A percentile compares a stretch with the other conserved stretches of the same genome.
Conservation (phyloP, 805 yeast species). For the Pichia exigua region DNA sequence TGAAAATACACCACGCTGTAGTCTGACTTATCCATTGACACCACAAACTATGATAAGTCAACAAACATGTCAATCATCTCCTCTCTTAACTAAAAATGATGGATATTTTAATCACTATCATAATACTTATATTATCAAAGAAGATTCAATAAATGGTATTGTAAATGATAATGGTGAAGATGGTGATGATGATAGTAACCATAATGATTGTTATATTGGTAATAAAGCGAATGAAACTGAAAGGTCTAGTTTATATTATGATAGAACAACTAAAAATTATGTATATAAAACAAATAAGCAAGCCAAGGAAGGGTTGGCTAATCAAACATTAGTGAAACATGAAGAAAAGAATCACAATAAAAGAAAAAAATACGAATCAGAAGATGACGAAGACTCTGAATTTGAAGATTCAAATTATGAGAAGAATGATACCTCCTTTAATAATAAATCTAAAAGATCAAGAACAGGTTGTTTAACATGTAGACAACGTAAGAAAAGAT, state of each 20-base stretch:
- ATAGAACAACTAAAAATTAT: background rate
- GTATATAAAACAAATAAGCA: background rate
- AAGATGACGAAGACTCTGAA: too few species aligned
- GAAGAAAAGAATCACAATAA: background rate
- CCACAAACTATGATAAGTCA: constrained; percentile 1
- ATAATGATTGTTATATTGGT: too few species aligned
- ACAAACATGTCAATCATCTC: background rate
- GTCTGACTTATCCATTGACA: constrained; percentile 1
- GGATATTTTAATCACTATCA: too few species aligned
- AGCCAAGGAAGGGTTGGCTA: background rate
- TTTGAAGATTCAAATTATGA: background rate
- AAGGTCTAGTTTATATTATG: background rate
- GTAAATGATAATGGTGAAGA: background rate
- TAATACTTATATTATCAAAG: too few species aligned
- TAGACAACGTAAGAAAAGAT: constrained; percentile 67
- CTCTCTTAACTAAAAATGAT: background rate
- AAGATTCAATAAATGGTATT: too few species aligned
- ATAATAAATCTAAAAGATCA: constrained; percentile 38
- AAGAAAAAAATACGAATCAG: background rate
- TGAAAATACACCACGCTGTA: background rate
- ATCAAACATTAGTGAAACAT: background rate
- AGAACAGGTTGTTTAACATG: constrained; percentile 76
- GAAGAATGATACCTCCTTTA: background rate
- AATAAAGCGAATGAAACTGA: background rate
- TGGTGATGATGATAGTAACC: background rate